A percentile compares a stretch with the other conserved stretches of the same genome.
Evolutionary conservation across 1,284 basidiomycete genomes (phyloP).

Genomic region (Trichosporon inkin): DNA sequence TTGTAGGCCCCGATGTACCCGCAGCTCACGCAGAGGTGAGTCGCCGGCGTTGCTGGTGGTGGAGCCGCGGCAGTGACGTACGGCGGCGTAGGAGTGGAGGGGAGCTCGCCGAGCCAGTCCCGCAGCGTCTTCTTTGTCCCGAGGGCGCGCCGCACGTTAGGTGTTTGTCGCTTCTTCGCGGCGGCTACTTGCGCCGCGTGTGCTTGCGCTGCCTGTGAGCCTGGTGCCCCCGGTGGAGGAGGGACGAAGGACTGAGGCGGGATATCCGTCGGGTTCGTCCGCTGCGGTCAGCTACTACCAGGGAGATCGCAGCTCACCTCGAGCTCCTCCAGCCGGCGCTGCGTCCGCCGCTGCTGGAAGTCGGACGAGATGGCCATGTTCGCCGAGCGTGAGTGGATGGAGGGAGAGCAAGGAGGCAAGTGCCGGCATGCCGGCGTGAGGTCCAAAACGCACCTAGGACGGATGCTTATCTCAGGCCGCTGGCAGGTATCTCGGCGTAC

Average conservation of each 20-base stretch:
- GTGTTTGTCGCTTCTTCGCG: slow-evolving; percentile 45
- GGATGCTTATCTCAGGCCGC: neutral
- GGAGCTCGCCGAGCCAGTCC: slow-evolving; percentile 48
- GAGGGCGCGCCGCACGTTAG: slow-evolving; percentile 45
- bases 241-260: slow-evolving; percentile 42
- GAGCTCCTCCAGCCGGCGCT: slow-evolving; percentile 44
- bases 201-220: slow-evolving; percentile 5
- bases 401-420: neutral
- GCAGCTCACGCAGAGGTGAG: slow-evolving; percentile 41
- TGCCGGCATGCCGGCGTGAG: too few species aligned
- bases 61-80: slow-evolving; percentile 36
- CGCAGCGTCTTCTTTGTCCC: slow-evolving; percentile 43
- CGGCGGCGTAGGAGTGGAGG: slow-evolving; percentile 32
- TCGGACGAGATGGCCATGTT: slow-evolving; percentile 27
- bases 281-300: slow-evolving; percentile 22
- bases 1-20: slow-evolving; percentile 41
- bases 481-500: neutral
- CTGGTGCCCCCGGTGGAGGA: slow-evolving; percentile 4
- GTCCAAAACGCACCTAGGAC: too few species aligned
- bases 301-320: slow-evolving; percentile 31
- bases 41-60: slow-evolving; percentile 30
- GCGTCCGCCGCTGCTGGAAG: slow-evolving; percentile 36
- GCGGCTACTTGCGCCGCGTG: slow-evolving; percentile 10
- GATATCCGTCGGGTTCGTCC: slow-evolving; percentile 49
- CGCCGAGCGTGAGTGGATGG: neutral